Evolutionary conservation across 225 moss, liverwort and hornwort species (phyloP).

Genomic region (Marchantia paleacea): DNA sequence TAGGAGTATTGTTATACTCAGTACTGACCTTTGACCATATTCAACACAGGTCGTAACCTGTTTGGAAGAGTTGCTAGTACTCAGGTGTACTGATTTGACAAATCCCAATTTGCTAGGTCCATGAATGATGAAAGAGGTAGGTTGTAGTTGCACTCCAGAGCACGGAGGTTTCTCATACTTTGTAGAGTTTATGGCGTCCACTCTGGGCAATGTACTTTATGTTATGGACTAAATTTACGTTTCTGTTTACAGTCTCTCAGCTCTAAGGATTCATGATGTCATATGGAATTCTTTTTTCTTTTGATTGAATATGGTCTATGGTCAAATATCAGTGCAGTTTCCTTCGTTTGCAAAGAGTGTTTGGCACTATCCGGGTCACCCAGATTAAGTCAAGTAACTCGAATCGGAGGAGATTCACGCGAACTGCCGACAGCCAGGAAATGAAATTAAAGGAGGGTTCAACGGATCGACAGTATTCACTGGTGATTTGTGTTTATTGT

Average conservation of each 20-base stretch:
- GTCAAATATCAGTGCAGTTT: too few species aligned
- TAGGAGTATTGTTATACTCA: background rate
- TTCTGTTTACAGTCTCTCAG: background rate
- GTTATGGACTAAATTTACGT: background rate
- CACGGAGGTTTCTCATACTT: background rate
- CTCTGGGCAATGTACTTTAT: conserved; percentile 6
- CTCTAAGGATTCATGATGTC: background rate
- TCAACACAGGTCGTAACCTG: background rate
- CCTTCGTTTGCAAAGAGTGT: too few species aligned
- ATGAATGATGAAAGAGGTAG: background rate
- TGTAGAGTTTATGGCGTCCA: background rate
- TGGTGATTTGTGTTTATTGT: too few species aligned
- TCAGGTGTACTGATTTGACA: background rate
- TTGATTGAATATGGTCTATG: too few species aligned
- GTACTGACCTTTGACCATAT: conserved; percentile 8
- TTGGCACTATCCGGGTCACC: too few species aligned
- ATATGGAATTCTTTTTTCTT: background rate
- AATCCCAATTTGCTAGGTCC: background rate
- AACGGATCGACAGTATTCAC: too few species aligned
- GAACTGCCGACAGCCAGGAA: too few species aligned
- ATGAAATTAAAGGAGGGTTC: too few species aligned
- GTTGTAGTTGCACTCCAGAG: background rate
- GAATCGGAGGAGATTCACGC: too few species aligned
- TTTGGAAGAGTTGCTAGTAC: background rate
- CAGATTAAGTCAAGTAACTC: too few species aligned